phyloP scores from a whole-genome alignment of 495 filamentous ascomycete species.

The Hypoxylon fragiforme region DNA sequence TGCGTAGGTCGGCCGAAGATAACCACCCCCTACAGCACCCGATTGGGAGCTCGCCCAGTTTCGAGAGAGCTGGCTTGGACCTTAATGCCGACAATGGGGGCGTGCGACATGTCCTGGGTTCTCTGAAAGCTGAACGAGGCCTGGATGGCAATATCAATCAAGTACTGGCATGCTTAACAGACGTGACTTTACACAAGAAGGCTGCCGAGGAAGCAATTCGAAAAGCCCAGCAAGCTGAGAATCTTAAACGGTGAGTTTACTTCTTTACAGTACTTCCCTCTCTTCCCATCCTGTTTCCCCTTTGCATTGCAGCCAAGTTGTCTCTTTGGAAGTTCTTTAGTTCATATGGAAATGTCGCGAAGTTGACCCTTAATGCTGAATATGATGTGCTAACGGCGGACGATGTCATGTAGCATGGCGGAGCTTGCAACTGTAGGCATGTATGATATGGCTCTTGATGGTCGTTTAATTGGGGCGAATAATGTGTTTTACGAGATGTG shows the following conservation, averaged over 20 bases:
- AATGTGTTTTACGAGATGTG: constrained; percentile 53
- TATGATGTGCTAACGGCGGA: too few relatives aligned
- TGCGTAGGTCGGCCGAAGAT: constrained; percentile 31
- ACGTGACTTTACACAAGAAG: constrained; percentile 48
- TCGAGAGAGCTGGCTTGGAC: constrained; percentile 46
- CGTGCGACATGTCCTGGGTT: constrained; percentile 45
- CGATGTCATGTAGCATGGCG: constrained; percentile 40
- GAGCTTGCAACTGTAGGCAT: constrained; percentile 52
- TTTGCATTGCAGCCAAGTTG: too few relatives aligned
- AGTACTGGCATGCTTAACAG: constrained; percentile 50
- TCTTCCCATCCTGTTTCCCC: too few relatives aligned
- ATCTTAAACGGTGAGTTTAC: constrained; percentile 44
- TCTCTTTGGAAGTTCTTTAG: too few relatives aligned
- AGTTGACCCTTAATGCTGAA: too few relatives aligned
- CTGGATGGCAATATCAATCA: constrained; percentile 42
- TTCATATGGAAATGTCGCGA: too few relatives aligned
- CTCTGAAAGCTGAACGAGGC: constrained; percentile 46
- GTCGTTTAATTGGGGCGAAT: constrained; percentile 47
- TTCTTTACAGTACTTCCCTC: too few relatives aligned
- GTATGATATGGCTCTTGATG: constrained; percentile 52
- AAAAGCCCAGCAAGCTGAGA: constrained; percentile 50
- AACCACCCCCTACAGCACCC: constrained; percentile 27
- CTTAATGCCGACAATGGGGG: constrained; percentile 35
- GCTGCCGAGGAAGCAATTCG: constrained; percentile 47
- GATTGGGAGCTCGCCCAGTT: constrained; percentile 46